Evolutionary conservation across 129 eudicot species (phyloP), one percentile per base, ranked within the genome.

Genomic region (Dittrichia graveolens): DNA sequence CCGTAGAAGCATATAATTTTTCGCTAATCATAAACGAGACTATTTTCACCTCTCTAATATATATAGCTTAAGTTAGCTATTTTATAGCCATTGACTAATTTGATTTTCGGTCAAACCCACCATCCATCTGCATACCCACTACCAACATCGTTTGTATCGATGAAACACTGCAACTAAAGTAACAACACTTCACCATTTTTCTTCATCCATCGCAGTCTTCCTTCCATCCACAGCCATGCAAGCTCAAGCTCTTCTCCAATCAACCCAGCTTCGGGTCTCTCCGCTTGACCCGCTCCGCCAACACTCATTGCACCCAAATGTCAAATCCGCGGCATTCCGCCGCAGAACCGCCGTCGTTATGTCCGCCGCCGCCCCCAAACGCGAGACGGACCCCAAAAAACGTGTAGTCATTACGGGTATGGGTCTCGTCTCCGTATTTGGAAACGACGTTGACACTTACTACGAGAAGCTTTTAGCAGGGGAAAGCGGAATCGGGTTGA

Each of bases 381-480:
- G 96, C 47, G 98, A 92, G 75, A 92, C 71, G n/a, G 98, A 92
- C 78, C 98, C 98, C 0, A 92, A 83, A 70, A 92, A 92, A 79
- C 84, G 98, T 34, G 94, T 92, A 2, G 98, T 92, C 1, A 92
- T 92, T 11, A 92, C 98, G 7, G 98, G 98, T 2, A 89, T 83
- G 96, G 98, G 98, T 3, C 79, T 89, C 6, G 98, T 93, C 2
- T 89, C 96, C 8, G 98, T 93, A 0, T 89, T 89, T 45, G 98
- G 98, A 5, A 93, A 89, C 75, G 98, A 93, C 18, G 95, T 85
- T 3, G 95, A 93, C 37, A 65, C 86, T 2, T 93, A 83, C 77
- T 93, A 93, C 62, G 89, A 93, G 9, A 89, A 77, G 58, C 86
- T 93, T 19, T 77, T 93, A 0, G 83, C 88, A 2, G 98, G 98